Evolutionary conservation across 2,329 filamentous ascomycete genomes (phyloP).

Genomic region (Pyricularia sp.): DNA sequence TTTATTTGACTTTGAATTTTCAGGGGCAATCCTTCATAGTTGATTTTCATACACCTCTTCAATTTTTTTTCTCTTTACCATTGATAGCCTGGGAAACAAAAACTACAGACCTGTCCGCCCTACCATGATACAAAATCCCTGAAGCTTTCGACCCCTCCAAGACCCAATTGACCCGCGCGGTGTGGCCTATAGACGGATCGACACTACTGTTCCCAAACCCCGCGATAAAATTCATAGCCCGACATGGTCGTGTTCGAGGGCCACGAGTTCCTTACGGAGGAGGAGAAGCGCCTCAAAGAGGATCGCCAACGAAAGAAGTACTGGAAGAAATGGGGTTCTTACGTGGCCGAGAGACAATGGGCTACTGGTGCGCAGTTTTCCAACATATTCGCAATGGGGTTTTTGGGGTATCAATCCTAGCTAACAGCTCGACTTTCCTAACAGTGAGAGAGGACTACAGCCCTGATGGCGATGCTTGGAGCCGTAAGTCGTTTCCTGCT

Average conservation of each 20-base stretch:
- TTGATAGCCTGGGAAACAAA: background rate
- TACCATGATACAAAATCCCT: background rate
- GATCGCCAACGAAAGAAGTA: conserved; percentile 76
- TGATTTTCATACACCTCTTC: background rate
- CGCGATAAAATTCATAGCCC: conserved; percentile 4
- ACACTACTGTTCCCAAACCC: background rate
- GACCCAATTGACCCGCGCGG: background rate
- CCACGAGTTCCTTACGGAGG: conserved; percentile 75
- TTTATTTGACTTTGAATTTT: background rate
- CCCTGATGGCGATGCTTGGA: conserved; percentile 88
- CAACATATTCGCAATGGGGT: background rate
- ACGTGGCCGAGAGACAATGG: conserved; percentile 90
- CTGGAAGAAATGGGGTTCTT: conserved; percentile 98
- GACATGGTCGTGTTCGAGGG: conserved; percentile 82
- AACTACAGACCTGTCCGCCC: background rate
- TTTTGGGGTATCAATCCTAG: background rate
- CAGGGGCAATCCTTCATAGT: background rate
- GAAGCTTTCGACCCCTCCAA: background rate
- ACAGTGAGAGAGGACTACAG: conserved; percentile 82
- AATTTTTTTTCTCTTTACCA: background rate
- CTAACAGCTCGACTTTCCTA: conserved; percentile 13
- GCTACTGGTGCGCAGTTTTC: conserved; percentile 55
- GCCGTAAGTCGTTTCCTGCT: conserved; percentile 47
- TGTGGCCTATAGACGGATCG: background rate
- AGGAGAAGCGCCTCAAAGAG: conserved; percentile 80